Evolutionary conservation across 176 grass and related monocot genomes (phyloP), one percentile per base, ranked within the genome.

Genomic region (Zea luxurians): DNA sequence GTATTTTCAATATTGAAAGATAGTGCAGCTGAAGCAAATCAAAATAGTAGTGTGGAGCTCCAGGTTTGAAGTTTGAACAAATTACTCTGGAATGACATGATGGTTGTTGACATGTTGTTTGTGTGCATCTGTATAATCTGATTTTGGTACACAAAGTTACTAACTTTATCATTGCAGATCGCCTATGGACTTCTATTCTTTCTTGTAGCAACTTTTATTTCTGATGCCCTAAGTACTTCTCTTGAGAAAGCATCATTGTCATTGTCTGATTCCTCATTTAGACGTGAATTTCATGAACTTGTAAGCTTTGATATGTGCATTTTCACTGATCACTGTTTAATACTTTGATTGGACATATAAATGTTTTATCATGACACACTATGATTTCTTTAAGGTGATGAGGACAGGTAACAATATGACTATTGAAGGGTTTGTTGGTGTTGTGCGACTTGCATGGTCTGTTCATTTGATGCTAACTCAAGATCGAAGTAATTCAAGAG

Each of bases 401-500:
- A 90, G 74, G 73, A 78, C 86, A 79, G 52, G 83, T 83, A 94
- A 85, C 15, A 88, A 87, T 86, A 55, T 13, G 20, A 89, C 78
- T 48, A 74, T 92, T 59, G 91, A 98, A 70, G 89, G 83, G 41
- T 98, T 94, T 79, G 70, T 87, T 86, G 83, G 91, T 84, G 68
- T 79, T 76, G 91, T 94, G 70, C 83, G 91, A 71, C 85, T 98
- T 88, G 91, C 87, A 37, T 98, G 95, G 95, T 69, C 77, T 40
- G 87, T 94, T 75, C 83, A 92, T 90, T 89, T 97, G 83, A 93
- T 94, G 86, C 86, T 94, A 88, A 88, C 85, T 88, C 91, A 97
- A 83, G 94, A 97, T 70, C 82, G 13, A 77, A 84, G 78, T 76
- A 78, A 61, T 68, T 83, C 87, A 71, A 90, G 82, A 76, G 87